Conservation (phyloP, 2,329 filamentous ascomycete genomes). For the Ceratocystis eucalypticola region DNA sequence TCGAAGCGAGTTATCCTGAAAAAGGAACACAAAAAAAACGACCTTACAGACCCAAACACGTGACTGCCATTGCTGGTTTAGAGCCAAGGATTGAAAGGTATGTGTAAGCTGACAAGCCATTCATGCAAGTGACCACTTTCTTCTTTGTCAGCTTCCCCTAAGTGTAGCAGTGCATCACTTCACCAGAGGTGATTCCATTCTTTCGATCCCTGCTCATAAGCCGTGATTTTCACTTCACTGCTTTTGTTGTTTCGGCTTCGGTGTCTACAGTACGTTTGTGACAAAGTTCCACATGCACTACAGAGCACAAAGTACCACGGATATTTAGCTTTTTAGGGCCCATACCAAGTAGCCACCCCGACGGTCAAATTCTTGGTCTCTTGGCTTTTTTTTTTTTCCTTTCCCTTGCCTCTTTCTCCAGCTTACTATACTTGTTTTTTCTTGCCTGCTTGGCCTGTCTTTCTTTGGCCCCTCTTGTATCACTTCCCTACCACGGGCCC, state of each 20-base stretch:
- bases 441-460: not conserved
- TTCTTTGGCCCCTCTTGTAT: not conserved
- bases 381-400: not conserved
- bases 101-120: not conserved
- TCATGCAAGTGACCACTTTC: not conserved
- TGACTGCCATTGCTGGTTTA: not conserved
- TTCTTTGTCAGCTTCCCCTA: not conserved
- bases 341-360: not conserved
- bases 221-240: not conserved
- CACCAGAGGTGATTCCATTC: not conserved
- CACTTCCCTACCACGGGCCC: not conserved
- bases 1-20: not conserved
- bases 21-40: too few species aligned
- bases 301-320: not conserved
- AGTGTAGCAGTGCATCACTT: not conserved
- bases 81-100: not conserved
- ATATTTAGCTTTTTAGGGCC: not conserved
- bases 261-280: not conserved
- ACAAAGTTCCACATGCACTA: not conserved
- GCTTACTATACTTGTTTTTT: not conserved
- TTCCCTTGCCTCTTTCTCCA: not conserved
- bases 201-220: not conserved
- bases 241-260: not conserved
- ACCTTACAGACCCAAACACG: not conserved
- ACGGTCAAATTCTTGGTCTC: not conserved